Percentiles rank a stretch among this genome's conserved stretches.
Evolutionary conservation across 2,329 filamentous ascomycete species (phyloP).

Genomic region (Ceratocystis ficicola): DNA sequence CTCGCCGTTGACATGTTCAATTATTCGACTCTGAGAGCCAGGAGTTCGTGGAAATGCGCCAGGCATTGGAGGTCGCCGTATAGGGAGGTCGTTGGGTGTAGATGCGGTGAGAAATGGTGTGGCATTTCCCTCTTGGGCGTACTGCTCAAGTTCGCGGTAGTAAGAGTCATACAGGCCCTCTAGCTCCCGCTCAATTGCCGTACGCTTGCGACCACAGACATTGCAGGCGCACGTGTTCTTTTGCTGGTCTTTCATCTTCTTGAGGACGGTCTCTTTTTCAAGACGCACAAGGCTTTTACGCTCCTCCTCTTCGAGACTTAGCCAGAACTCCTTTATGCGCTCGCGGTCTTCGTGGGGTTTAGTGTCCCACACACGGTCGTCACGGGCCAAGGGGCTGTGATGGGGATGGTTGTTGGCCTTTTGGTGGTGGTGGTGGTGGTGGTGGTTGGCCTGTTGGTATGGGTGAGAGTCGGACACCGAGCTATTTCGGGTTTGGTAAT

Average conservation of each 20-base stretch:
- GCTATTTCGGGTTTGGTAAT: not conserved
- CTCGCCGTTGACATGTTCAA: slow-evolving; percentile 45
- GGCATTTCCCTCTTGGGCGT: slow-evolving; percentile 50
- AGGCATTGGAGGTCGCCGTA: slow-evolving; percentile 46
- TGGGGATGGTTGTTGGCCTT: not conserved
- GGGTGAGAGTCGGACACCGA: not conserved
- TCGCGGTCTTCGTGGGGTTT: slow-evolving; percentile 88
- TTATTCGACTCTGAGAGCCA: slow-evolving; percentile 62
- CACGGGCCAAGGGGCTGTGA: slow-evolving; percentile 8
- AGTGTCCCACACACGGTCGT: slow-evolving; percentile 75
- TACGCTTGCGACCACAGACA: slow-evolving; percentile 90
- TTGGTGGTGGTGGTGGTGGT: slow-evolving; percentile 10
- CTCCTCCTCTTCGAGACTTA: slow-evolving; percentile 85
- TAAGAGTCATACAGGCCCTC: slow-evolving; percentile 97
- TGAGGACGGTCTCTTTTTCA: slow-evolving; percentile 92
- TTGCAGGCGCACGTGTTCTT: slow-evolving; percentile 98
- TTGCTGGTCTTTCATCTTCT: slow-evolving; percentile 99
- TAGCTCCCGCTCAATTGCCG: slow-evolving; percentile 93
- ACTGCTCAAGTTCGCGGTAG: slow-evolving; percentile 95
- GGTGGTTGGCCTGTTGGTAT: not conserved
- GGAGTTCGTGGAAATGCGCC: slow-evolving; percentile 52
- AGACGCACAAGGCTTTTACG: slow-evolving; percentile 93
- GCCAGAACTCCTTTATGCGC: slow-evolving; percentile 96
- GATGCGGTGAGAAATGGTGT: slow-evolving; percentile 18
- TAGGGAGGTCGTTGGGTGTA: slow-evolving; percentile 47